Base-by-base conservation (phyloP, 495 filamentous ascomycete genomes). In the Penicillium roqueforti region DNA sequence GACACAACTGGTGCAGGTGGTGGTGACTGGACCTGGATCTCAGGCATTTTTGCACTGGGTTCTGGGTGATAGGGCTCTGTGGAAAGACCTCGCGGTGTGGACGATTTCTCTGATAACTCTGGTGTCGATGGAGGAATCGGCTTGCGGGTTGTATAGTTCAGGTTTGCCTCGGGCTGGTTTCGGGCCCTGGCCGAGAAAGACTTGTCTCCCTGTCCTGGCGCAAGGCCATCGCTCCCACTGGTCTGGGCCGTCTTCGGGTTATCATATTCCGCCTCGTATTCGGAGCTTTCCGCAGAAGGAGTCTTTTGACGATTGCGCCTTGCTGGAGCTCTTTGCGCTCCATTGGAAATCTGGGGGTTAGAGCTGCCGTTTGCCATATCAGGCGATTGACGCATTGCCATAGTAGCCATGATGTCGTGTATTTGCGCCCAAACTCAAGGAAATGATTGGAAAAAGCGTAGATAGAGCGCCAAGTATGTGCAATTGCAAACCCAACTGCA, bases 111-210 rank as follows among this genome's bases (percentile, higher is more conserved):
- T 36, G 49, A 18, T 10, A 47, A 13, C 14, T 42, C 50, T n/a
- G 49, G 37, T 9, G 56, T n/a, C 11, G 53, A 29, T 9, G 28
- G 29, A 20, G 50, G 54, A 1, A 32, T 40, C 11, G 55, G 36
- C 13, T 64, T 56, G 38, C 52, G 56, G 14, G 59, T 58, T 10
- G 56, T 67, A 46, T 67, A 65, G 42, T 62, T 65, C 45, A 55
- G 13, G 23, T 59, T 53, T 8, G 41, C 51, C 4, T 55, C 51
- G n/a, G 56, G 56, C 10, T 47, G 38, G 19, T 56, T 43, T n/a
- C 47, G 52, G 47, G 61, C 53, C 53, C 61, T 57, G 19, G 54
- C 57, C 20, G 64, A 65, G 48, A 62, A 60, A 3, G 58, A 60
- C 19, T 53, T 54, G 14, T 34, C 57, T 20, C 40, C 6, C 19